A percentile compares a stretch with the other conserved stretches of the same genome.
Conservation (phyloP, 306 rosid species). For the Begonia loranthoides region DNA sequence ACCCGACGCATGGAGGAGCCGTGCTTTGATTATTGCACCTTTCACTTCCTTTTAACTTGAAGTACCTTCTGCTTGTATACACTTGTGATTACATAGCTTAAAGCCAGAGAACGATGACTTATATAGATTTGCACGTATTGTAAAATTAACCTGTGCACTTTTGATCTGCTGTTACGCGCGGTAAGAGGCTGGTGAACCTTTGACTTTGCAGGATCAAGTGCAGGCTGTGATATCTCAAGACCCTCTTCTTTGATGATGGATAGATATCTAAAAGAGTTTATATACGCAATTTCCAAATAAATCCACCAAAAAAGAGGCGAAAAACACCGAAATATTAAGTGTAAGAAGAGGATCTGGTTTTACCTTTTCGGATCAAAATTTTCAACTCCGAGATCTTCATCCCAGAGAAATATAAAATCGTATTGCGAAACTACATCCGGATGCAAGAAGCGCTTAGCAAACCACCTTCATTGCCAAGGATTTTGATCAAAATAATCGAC, state of each 20-base stretch:
- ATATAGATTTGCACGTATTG: no score
- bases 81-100: no score
- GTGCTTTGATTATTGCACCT: conserved; percentile 60
- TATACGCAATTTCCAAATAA: neutral
- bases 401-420: conserved; percentile 85
- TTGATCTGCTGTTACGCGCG: conserved; percentile 42
- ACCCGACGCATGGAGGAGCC: conserved; percentile 87
- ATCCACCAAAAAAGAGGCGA: neutral
- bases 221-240: conserved; percentile 97
- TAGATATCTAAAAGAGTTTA: conserved; percentile 38
- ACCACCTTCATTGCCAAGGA: conserved; percentile 51
- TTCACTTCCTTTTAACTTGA: conserved; percentile 59
- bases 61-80: conserved; percentile 47
- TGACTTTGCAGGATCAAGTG: conserved; percentile 72
- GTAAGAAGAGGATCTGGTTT: neutral
- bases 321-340: neutral
- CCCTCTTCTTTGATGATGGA: conserved; percentile 70
- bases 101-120: no score
- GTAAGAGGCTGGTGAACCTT: conserved; percentile 79
- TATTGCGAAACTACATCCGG: conserved; percentile 81
- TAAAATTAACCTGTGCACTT: conserved; percentile 63
- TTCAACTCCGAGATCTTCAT: conserved; percentile 88
- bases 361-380: conserved; percentile 62
- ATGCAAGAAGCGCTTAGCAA: conserved; percentile 89
- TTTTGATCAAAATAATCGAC: neutral